Conservation (phyloP, 1,139 yeast species). For the Lodderomyces orthopsilosis region DNA sequence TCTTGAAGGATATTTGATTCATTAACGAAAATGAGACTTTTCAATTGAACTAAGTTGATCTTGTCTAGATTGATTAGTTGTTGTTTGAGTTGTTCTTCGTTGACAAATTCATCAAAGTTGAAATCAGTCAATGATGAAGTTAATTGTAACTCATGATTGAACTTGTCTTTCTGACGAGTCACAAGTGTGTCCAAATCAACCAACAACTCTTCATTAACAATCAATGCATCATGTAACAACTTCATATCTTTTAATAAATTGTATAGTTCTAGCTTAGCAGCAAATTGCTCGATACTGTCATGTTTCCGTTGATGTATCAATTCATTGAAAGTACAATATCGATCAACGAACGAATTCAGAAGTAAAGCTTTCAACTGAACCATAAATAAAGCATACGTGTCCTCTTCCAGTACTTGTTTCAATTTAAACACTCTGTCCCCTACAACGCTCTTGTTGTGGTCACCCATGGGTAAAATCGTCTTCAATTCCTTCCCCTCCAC, state of each 20-base stretch:
- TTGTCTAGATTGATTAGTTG: constrained; percentile 14
- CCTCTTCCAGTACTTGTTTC: constrained; percentile 38
- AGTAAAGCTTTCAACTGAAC: constrained; percentile 51
- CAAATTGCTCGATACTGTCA: constrained; percentile 11
- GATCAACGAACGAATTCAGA: constrained; percentile 52
- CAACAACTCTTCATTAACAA: constrained; percentile 40
- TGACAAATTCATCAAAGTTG: constrained; percentile 17
- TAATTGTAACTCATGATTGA: constrained; percentile 10
- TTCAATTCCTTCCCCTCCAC: constrained; percentile 37
- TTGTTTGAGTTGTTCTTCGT: constrained; percentile 11
- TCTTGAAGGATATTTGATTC: constrained; percentile 27
- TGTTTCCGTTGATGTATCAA: constrained; percentile 31
- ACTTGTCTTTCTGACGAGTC: constrained; percentile 12
- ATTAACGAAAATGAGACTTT: constrained; percentile 27
- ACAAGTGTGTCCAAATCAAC: constrained; percentile 21
- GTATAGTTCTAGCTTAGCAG: constrained; percentile 24
- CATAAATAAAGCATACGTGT: constrained; percentile 49
- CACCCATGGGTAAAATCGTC: constrained; percentile 15
- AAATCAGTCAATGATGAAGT: constrained; percentile 17
- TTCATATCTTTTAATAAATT: constrained; percentile 45
- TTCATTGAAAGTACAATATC: constrained; percentile 31
- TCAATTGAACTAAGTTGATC: constrained; percentile 25
- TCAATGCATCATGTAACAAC: constrained; percentile 57
- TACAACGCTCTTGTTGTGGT: constrained; percentile 5
- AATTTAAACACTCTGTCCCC: constrained; percentile 40